A percentile compares a stretch with the other conserved stretches of the same genome.
Conservation (phyloP, 2,329 filamentous ascomycete species). For the Ophiocordyceps sinensis region DNA sequence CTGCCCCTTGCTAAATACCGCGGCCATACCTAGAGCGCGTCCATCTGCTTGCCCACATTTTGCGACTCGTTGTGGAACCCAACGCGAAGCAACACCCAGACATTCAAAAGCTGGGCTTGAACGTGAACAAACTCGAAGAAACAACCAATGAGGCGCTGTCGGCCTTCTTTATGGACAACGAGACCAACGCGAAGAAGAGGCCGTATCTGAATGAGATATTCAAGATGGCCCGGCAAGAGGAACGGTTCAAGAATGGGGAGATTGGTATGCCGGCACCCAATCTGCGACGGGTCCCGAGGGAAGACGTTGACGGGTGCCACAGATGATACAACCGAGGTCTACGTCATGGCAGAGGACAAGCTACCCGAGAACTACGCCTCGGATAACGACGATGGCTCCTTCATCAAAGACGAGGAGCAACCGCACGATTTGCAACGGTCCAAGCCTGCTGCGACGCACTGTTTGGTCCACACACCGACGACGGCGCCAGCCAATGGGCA, state of each 20-base stretch:
- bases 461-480: constrained; percentile 19
- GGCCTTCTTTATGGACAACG: constrained; percentile 42
- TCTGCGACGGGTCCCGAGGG: background rate
- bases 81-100: constrained; percentile 32
- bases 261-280: constrained; percentile 31
- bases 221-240: constrained; percentile 41
- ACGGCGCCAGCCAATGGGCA: constrained; percentile 21
- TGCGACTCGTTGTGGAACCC: constrained; percentile 41
- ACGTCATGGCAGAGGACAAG: constrained; percentile 38
- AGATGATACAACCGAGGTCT: constrained; percentile 34
- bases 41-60: constrained; percentile 42
- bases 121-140: constrained; percentile 41
- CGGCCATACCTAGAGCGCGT: constrained; percentile 35
- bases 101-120: constrained; percentile 37
- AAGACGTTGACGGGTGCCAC: constrained; percentile 3
- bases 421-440: constrained; percentile 22
- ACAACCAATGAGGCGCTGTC: constrained; percentile 43
- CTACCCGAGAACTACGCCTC: constrained; percentile 30
- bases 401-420: constrained; percentile 29
- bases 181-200: constrained; percentile 39
- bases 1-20: background rate
- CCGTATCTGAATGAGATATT: constrained; percentile 46
- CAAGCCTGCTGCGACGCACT: constrained; percentile 17
- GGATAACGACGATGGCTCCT: constrained; percentile 29
- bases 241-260: constrained; percentile 39